These are phyloP conservation scores for Hygrophoropsis aurantiaca DNA, from an alignment of 768 basidiomycete species.

Conservation along the genomic window DNA sequence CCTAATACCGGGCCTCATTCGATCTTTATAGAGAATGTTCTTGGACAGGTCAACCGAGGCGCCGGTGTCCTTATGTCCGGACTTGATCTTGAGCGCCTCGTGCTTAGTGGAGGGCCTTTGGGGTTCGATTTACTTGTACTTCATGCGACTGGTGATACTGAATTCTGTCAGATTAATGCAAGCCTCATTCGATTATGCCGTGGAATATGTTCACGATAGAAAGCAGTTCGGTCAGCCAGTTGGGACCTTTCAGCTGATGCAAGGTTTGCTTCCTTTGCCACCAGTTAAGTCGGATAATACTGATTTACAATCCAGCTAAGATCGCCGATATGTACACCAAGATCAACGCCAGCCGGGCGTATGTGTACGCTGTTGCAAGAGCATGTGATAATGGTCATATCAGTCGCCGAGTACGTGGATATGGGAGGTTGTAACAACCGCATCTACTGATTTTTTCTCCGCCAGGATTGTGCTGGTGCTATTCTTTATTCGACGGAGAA, in stretches of 20 bases:
- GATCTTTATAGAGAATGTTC: conserved; percentile 64
- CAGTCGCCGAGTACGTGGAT: conserved; percentile 65
- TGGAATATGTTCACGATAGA: conserved; percentile 90
- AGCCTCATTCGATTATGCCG: conserved; percentile 84
- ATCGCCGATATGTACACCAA: conserved; percentile 96
- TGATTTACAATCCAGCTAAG: conserved; percentile 48
- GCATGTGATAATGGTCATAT: conserved; percentile 82
- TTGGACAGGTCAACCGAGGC: conserved; percentile 78
- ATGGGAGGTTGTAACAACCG: neutral
- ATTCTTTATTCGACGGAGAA: conserved; percentile 93
- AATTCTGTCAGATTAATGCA: conserved; percentile 71
- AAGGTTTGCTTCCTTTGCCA: conserved; percentile 54
- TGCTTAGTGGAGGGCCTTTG: conserved; percentile 88
- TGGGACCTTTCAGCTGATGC: conserved; percentile 94
- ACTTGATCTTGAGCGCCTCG: conserved; percentile 87
- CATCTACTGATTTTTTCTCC: conserved; percentile 8
- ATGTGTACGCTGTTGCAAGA: conserved; percentile 90
- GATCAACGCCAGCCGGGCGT: conserved; percentile 82
- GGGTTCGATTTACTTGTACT: conserved; percentile 48
- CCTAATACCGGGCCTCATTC: neutral
- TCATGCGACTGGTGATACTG: conserved; percentile 6
- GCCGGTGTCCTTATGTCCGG: conserved; percentile 93
- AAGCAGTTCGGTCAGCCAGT: conserved; percentile 88
- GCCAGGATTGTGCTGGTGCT: conserved; percentile 90
- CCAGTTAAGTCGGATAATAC: neutral